Evolutionary conservation across 495 filamentous ascomycete genomes (phyloP).

Genomic region (Chaetomium fimeti): DNA sequence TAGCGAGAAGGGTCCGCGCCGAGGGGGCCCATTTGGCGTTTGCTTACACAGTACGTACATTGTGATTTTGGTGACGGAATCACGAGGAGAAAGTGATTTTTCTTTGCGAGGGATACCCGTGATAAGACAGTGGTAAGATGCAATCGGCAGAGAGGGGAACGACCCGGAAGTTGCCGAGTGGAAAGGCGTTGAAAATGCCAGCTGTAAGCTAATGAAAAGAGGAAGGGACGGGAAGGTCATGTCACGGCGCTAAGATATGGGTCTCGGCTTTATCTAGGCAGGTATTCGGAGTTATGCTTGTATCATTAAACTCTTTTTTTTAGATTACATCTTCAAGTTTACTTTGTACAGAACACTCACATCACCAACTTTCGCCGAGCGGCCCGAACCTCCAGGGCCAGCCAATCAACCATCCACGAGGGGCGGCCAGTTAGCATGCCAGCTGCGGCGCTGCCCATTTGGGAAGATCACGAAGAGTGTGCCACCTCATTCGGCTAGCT

Average conservation of each 20-base stretch:
- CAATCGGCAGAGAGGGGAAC: constrained; percentile 5
- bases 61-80: constrained; percentile 9
- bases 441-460: too few species aligned
- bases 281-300: too few species aligned
- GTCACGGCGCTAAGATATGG: too few species aligned
- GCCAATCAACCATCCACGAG: too few species aligned
- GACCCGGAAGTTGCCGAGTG: constrained; percentile 6
- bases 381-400: too few species aligned
- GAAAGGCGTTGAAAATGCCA: constrained; percentile 15
- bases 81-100: constrained; percentile 13
- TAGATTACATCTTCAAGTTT: too few species aligned
- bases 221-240: constrained; percentile 7
- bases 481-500: too few species aligned
- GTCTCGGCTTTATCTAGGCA: not conserved
- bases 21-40: constrained; percentile 8
- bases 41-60: constrained; percentile 15
- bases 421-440: too few species aligned
- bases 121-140: constrained; percentile 17
- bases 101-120: constrained; percentile 9
- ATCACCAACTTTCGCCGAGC: too few species aligned
- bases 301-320: too few species aligned
- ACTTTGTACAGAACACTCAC: too few species aligned
- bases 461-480: too few species aligned
- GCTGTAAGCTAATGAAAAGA: constrained; percentile 8
- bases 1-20: constrained; percentile 7